phyloP scores from a whole-genome alignment of 2,329 filamentous ascomycete species.

The Dissoconium aciculare region DNA sequence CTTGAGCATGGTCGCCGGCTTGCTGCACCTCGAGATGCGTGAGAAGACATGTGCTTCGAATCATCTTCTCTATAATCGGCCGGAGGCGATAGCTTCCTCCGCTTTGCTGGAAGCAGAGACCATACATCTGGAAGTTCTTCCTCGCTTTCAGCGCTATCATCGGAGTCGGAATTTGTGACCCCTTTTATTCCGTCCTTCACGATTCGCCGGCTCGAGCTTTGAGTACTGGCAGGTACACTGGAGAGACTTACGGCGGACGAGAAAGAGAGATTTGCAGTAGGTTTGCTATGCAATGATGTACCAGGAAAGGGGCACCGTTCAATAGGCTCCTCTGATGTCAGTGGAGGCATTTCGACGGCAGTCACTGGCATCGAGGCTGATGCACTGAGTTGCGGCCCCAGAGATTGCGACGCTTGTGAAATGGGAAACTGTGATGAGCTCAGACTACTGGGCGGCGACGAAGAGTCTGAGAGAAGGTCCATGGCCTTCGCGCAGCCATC shows the following conservation, averaged over 20 bases:
- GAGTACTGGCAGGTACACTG: conserved; percentile 12
- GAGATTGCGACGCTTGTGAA: conserved; percentile 4
- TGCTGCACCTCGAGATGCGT: too few relatives aligned
- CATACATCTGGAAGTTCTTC: conserved; percentile 22
- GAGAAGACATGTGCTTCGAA: too few relatives aligned
- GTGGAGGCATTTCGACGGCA: too few relatives aligned
- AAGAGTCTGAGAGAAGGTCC: not conserved
- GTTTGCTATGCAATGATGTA: too few relatives aligned
- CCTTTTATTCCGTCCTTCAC: conserved; percentile 40
- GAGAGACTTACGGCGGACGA: conserved; percentile 21
- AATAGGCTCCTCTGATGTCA: too few relatives aligned
- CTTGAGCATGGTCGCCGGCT: too few relatives aligned
- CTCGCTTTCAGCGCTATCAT: conserved; percentile 15
- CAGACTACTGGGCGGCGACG: not conserved
- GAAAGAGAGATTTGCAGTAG: conserved; percentile 9
- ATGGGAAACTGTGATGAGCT: conserved; percentile 1
- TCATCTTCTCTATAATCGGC: too few relatives aligned
- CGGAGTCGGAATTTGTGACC: conserved; percentile 32
- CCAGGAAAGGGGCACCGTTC: too few relatives aligned
- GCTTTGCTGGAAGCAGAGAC: conserved; percentile 19
- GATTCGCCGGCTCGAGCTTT: conserved; percentile 34
- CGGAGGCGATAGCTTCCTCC: conserved; percentile 17
- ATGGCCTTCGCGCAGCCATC: not conserved
- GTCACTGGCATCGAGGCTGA: conserved; percentile 2
- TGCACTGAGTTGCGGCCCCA: conserved; percentile 4